Percentiles rank a stretch among this genome's conserved stretches.
Conservation (phyloP, 179 eudicot species). For the Silene noctiflora region DNA sequence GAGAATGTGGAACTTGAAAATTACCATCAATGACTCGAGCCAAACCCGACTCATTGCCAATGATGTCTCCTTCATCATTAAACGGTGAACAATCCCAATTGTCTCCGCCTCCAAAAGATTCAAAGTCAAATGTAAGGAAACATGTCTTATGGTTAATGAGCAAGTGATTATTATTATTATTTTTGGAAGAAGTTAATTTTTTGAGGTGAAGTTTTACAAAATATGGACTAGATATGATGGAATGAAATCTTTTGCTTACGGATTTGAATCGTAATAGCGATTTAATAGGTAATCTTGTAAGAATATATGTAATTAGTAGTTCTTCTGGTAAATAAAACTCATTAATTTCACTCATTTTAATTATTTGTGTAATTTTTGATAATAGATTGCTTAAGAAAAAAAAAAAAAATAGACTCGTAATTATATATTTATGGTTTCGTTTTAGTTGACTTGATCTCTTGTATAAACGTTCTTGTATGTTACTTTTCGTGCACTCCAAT, state of each 20-base stretch:
- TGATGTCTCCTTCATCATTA: neutral
- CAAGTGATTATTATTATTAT: neutral
- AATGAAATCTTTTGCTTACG: neutral
- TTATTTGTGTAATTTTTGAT: neutral
- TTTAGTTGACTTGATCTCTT: neutral
- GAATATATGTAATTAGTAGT: neutral
- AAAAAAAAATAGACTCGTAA: too few species aligned
- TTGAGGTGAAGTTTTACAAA: neutral
- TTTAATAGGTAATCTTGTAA: constrained; percentile 4
- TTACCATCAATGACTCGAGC: neutral
- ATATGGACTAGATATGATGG: neutral
- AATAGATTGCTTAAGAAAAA: too few species aligned
- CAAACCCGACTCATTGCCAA: neutral
- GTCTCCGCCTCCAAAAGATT: neutral
- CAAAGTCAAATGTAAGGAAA: neutral
- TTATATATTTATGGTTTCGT: neutral
- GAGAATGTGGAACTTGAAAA: neutral
- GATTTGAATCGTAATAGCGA: neutral
- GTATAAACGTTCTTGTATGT: neutral
- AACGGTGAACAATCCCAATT: neutral
- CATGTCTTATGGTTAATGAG: neutral
- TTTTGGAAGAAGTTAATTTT: too few species aligned
- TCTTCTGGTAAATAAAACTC: neutral
- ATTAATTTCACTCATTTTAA: neutral
- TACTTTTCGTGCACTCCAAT: constrained; percentile 1